Conservation (phyloP, 148 eudicot genomes). For the Cornus florida region DNA sequence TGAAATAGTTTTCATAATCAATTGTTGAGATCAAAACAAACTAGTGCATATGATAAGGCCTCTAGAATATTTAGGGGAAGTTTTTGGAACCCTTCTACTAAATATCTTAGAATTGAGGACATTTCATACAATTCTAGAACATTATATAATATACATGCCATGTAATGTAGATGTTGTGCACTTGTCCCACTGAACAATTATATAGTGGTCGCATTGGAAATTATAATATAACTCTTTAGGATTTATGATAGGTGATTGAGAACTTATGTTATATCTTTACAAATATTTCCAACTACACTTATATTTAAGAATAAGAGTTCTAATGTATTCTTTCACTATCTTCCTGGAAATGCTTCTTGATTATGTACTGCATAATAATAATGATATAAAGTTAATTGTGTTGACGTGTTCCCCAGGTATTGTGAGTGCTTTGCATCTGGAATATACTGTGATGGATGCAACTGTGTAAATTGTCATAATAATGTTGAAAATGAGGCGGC, state of each 20-base stretch:
- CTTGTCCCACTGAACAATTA: no score
- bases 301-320: not conserved
- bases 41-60: no score
- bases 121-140: no score
- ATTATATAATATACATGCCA: no score
- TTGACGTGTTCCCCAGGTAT: constrained; percentile 41
- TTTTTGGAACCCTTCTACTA: no score
- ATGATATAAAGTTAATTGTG: no score
- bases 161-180: no score
- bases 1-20: no score
- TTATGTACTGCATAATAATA: not conserved
- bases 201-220: no score
- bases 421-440: constrained; percentile 99
- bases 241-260: not conserved
- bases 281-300: not conserved
- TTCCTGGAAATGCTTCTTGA: not conserved
- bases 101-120: no score
- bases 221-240: not conserved
- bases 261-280: not conserved
- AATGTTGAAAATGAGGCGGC: constrained; percentile 94
- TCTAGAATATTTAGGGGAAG: no score
- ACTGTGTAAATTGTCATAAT: constrained; percentile 88
- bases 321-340: not conserved
- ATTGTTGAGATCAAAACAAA: no score
- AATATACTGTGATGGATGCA: constrained; percentile 96